Base-by-base conservation (phyloP, 2,329 filamentous ascomycete species). In the Colletotrichum destructivum region DNA sequence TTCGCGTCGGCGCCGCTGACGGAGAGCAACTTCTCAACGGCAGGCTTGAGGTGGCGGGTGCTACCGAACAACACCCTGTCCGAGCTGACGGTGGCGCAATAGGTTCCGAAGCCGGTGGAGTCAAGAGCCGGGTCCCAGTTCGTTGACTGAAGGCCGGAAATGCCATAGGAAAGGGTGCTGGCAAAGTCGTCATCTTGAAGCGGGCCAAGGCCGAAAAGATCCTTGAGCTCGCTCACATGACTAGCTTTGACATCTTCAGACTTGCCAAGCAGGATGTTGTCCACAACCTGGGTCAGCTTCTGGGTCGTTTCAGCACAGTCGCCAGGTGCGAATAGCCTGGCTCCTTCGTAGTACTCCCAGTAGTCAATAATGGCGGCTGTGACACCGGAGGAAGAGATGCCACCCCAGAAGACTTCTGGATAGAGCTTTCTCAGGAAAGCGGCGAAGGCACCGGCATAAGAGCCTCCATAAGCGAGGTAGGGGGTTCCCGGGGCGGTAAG, bases 401-500 rank as follows among this genome's bases (percentile, higher is more conserved):
- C 89, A 9, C 89, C 94, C 87, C 89, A 96, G 81, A 93, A 96
- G 9, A 92, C 83, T 42, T 96, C 90, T 0, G 94, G 94, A 79
- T 97, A 97, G 18, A 91, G 79, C 69, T 92, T 91, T 42, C 94
- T 90, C 47, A 94, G 81, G 75, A 97, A 92, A 0, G 94, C 93
- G 12, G 91, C 93, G 75, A 95, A 93, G 0, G 91, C 92, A 2
- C 94, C 94, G 0, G 94, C 93, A 77, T 97, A 97, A 0, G 92
- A 95, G 1, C 94, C 94, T 2, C 94, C 94, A 73, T 97, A 97
- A 0, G 90, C 90, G 70, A 97, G 91, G 82, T 92, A 96, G 0
- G 94, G 89, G 0, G 90, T 90, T 3, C 84, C 86, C 0, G 88
- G 83, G 0, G 93, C 88, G 0, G 89, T 94, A 47, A 96, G 82